phyloP scores from a whole-genome alignment of 768 basidiomycete species.

The Lyophyllum decastes region DNA sequence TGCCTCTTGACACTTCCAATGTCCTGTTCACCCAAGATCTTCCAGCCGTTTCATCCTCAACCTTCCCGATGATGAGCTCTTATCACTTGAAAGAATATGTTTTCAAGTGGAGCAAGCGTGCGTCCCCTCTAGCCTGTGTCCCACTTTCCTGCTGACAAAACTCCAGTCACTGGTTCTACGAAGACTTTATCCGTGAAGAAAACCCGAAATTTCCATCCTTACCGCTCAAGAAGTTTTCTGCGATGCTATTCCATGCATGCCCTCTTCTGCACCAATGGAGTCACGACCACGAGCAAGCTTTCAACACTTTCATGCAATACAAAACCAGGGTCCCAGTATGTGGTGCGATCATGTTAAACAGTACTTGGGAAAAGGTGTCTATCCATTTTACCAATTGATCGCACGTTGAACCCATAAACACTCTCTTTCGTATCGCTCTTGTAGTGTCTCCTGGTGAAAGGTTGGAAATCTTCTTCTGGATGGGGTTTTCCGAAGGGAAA shows the following conservation, averaged over 20 bases:
- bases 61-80: constrained; percentile 90
- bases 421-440: constrained; percentile 6
- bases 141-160: constrained; percentile 14
- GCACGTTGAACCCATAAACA: not conserved
- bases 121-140: constrained; percentile 32
- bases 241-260: constrained; percentile 84
- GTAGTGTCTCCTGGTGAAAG: constrained; percentile 96
- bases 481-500: constrained; percentile 99
- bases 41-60: constrained; percentile 93
- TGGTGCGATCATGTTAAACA: constrained; percentile 94
- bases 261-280: constrained; percentile 83
- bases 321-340: constrained; percentile 97
- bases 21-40: constrained; percentile 3
- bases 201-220: constrained; percentile 86
- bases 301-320: constrained; percentile 91
- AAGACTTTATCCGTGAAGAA: constrained; percentile 95
- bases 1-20: constrained; percentile 6
- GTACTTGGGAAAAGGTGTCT: constrained; percentile 87
- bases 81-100: constrained; percentile 89
- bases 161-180: constrained; percentile 97
- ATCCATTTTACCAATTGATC: constrained; percentile 8
- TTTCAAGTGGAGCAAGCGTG: constrained; percentile 99
- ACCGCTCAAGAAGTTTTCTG: constrained; percentile 90
- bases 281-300: constrained; percentile 82
- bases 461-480: constrained; percentile 94